Conservation (phyloP, 805 yeast genomes). For the Schwanniomyces pseudopolymorphus region DNA sequence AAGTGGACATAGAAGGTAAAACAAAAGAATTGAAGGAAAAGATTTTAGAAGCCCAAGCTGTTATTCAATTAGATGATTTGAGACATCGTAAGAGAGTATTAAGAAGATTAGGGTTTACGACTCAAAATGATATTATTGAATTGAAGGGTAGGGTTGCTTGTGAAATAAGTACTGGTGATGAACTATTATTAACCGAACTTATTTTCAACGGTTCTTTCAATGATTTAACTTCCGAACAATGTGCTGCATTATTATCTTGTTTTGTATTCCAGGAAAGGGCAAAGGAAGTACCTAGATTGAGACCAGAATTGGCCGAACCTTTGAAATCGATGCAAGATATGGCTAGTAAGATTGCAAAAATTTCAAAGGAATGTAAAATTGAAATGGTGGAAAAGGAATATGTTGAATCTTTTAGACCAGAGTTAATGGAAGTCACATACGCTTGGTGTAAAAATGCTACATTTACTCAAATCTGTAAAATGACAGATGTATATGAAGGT, state of each 20-base stretch:
- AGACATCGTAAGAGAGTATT: constrained; percentile 90
- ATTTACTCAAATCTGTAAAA: constrained; percentile 94
- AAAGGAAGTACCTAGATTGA: constrained; percentile 80
- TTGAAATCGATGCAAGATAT: constrained; percentile 82
- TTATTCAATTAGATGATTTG: constrained; percentile 90
- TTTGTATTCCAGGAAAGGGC: constrained; percentile 97
- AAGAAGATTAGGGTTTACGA: constrained; percentile 86
- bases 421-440: constrained; percentile 93
- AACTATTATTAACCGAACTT: constrained; percentile 80
- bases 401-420: constrained; percentile 86
- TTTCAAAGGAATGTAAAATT: constrained; percentile 84
- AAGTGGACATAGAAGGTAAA: constrained; percentile 59
- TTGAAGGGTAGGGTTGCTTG: constrained; percentile 97
- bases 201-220: constrained; percentile 95
- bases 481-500: constrained; percentile 99
- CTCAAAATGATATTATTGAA: constrained; percentile 86
- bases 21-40: constrained; percentile 61
- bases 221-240: constrained; percentile 82
- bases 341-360: constrained; percentile 88
- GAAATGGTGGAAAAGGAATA: constrained; percentile 91
- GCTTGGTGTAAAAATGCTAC: constrained; percentile 97
- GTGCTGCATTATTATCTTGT: constrained; percentile 89
- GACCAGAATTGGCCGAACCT: constrained; percentile 92
- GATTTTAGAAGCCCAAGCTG: constrained; percentile 82
- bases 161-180: constrained; percentile 91